phyloP scores from a whole-genome alignment of 2,329 filamentous ascomycete species.

The Fusarium azukiicola region DNA sequence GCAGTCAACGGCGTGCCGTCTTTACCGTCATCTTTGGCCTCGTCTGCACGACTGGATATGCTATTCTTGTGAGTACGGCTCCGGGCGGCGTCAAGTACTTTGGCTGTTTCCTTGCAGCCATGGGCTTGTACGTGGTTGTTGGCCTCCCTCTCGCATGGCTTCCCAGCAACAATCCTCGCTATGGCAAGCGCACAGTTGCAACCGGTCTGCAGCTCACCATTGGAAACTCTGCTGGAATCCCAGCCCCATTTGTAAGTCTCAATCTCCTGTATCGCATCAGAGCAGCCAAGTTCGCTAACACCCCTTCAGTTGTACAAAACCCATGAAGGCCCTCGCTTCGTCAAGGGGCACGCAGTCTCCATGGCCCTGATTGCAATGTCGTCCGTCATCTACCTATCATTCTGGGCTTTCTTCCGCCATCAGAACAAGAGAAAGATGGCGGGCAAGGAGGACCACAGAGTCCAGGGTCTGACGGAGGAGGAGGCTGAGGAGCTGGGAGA shows the following conservation, averaged over 20 bases:
- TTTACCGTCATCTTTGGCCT: constrained; percentile 74
- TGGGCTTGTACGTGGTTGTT: constrained; percentile 76
- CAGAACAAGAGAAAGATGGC: constrained; percentile 61
- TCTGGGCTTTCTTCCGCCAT: constrained; percentile 56
- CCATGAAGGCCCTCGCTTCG: constrained; percentile 66
- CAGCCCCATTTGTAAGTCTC: constrained; percentile 73
- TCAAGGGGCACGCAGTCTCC: constrained; percentile 73
- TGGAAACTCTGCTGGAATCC: constrained; percentile 82
- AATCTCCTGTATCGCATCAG: neutral
- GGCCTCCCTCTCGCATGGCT: constrained; percentile 65
- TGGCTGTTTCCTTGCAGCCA: constrained; percentile 80
- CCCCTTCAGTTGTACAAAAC: constrained; percentile 52
- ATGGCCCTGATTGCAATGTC: constrained; percentile 70
- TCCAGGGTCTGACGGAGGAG: constrained; percentile 55
- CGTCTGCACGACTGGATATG: constrained; percentile 77
- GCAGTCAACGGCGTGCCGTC: constrained; percentile 75
- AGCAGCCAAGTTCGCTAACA: neutral
- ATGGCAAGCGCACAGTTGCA: constrained; percentile 82
- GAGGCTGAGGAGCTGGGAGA: constrained; percentile 59
- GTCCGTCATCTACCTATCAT: constrained; percentile 64
- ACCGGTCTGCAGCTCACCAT: constrained; percentile 82
- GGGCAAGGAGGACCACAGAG: constrained; percentile 55
- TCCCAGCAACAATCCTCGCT: constrained; percentile 80
- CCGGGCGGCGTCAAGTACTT: constrained; percentile 79
- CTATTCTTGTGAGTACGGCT: constrained; percentile 76